phyloP scores from a whole-genome alignment of 2,329 filamentous ascomycete genomes.

The Fusarium sp. region DNA sequence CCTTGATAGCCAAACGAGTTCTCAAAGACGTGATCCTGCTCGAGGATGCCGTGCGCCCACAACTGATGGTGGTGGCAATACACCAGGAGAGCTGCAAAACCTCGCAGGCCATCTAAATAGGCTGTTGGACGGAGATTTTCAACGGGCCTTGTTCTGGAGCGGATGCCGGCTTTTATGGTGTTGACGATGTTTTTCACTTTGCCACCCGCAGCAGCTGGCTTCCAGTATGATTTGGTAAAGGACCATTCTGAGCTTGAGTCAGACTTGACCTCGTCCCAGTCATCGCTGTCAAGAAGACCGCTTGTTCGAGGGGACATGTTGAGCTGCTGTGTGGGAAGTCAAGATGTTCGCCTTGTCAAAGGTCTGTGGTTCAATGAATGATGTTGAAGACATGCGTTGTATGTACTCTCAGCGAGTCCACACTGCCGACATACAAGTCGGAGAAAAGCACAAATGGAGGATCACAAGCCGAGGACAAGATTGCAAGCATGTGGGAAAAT shows the following conservation, averaged over 20 bases:
- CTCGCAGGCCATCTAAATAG: slow-evolving; percentile 73
- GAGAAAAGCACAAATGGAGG: slow-evolving; percentile 2
- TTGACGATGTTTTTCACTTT: slow-evolving; percentile 21
- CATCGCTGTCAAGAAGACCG: slow-evolving; percentile 52
- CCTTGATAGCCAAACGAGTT: slow-evolving; percentile 65
- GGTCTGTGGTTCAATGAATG: neutral
- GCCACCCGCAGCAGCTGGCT: slow-evolving; percentile 41
- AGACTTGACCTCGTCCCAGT: slow-evolving; percentile 52
- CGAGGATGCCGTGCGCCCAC: slow-evolving; percentile 64
- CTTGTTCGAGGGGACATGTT: slow-evolving; percentile 52
- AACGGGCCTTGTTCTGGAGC: slow-evolving; percentile 31
- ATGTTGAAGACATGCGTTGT: slow-evolving; percentile 16
- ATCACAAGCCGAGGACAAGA: slow-evolving; percentile 31
- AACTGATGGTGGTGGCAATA: slow-evolving; percentile 73
- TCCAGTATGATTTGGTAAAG: slow-evolving; percentile 47
- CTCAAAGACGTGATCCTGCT: slow-evolving; percentile 60
- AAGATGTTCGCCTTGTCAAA: neutral
- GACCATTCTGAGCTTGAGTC: slow-evolving; percentile 39
- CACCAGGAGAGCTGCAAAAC: slow-evolving; percentile 75
- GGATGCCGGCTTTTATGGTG: slow-evolving; percentile 27
- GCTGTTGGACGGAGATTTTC: slow-evolving; percentile 63
- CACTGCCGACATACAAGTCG: slow-evolving; percentile 9
- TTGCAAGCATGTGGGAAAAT: slow-evolving; percentile 37
- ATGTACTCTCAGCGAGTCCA: neutral
- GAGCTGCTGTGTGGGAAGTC: neutral